Conservation (phyloP, 139 green algal species). For the Edaphochlamys debaryana region DNA sequence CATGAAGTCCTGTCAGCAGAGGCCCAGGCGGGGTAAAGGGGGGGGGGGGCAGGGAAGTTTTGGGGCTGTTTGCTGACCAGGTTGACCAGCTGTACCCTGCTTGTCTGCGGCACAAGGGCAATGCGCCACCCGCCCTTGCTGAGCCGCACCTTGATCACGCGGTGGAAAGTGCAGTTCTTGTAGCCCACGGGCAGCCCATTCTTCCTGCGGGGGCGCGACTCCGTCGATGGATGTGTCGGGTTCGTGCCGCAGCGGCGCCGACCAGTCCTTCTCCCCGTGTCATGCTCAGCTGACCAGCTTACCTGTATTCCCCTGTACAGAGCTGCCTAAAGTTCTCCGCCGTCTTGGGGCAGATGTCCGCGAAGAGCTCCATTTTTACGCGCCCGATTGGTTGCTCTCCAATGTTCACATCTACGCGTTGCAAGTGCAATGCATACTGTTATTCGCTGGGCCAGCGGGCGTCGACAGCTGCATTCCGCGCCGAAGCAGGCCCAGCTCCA, state of each 20-base stretch:
- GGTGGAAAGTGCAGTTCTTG: conserved; percentile 89
- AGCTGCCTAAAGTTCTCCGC: conserved; percentile 92
- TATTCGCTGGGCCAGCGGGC: background rate
- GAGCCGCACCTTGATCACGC: conserved; percentile 92
- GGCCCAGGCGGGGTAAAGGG: too few species aligned
- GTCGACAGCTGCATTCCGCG: conserved; percentile 1
- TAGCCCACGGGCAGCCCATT: conserved; percentile 84
- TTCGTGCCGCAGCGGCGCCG: background rate
- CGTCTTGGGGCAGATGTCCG: conserved; percentile 88
- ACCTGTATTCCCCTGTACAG: conserved; percentile 94
- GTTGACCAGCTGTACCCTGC: too few species aligned
- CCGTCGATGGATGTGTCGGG: background rate
- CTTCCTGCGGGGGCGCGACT: conserved; percentile 65
- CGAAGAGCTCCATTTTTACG: conserved; percentile 94
- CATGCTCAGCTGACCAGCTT: background rate
- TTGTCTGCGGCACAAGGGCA: too few species aligned
- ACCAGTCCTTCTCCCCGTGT: too few species aligned
- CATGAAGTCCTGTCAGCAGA: conserved; percentile 92
- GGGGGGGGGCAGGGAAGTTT: too few species aligned
- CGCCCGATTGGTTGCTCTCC: conserved; percentile 79
- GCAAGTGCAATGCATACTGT: conserved; percentile 26
- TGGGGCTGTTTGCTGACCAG: too few species aligned
- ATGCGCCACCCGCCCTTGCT: conserved; percentile 42
- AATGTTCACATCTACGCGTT: conserved; percentile 93
- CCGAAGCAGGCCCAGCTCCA: conserved; percentile 22